A percentile compares a stretch with the other conserved stretches of the same genome.
Evolutionary conservation across 2,329 filamentous ascomycete species (phyloP).

Genomic region (Aspergillus thermomutatus): DNA sequence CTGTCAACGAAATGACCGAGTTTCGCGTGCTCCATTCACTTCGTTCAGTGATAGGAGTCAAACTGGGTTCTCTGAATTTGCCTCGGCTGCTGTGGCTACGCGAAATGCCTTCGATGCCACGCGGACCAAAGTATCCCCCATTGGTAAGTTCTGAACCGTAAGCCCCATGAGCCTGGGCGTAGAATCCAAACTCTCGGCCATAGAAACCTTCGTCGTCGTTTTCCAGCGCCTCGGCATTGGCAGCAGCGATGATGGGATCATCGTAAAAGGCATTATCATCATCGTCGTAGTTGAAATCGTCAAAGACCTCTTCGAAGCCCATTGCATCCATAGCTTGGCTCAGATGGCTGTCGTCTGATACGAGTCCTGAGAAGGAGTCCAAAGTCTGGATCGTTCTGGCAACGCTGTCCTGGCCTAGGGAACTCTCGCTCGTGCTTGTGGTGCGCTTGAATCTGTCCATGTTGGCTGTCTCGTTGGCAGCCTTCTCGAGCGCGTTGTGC

Average conservation of each 20-base stretch:
- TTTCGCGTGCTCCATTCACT: constrained; percentile 96
- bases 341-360: constrained; percentile 50
- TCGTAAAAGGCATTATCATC: constrained; percentile 72
- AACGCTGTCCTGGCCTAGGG: constrained; percentile 33
- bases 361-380: constrained; percentile 43
- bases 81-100: constrained; percentile 71
- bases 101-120: constrained; percentile 59
- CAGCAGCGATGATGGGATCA: constrained; percentile 88
- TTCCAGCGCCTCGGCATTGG: constrained; percentile 88
- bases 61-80: constrained; percentile 77
- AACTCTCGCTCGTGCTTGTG: constrained; percentile 46
- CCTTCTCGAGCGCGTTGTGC: constrained; percentile 79
- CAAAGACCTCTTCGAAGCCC: constrained; percentile 38
- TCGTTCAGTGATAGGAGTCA: constrained; percentile 93
- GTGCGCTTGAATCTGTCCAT: constrained; percentile 71
- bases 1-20: constrained; percentile 72
- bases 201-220: constrained; percentile 94
- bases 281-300: constrained; percentile 55
- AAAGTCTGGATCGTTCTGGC: constrained; percentile 34
- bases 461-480: constrained; percentile 71
- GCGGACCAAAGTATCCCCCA: constrained; percentile 85
- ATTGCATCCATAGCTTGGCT: constrained; percentile 44
- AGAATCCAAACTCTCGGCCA: constrained; percentile 95
- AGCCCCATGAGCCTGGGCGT: constrained; percentile 58
- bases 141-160: constrained; percentile 62